A percentile compares a stretch with the other conserved stretches of the same genome.
phyloP scores from a whole-genome alignment of 179 eudicot species.

The Spinacia oleracea region DNA sequence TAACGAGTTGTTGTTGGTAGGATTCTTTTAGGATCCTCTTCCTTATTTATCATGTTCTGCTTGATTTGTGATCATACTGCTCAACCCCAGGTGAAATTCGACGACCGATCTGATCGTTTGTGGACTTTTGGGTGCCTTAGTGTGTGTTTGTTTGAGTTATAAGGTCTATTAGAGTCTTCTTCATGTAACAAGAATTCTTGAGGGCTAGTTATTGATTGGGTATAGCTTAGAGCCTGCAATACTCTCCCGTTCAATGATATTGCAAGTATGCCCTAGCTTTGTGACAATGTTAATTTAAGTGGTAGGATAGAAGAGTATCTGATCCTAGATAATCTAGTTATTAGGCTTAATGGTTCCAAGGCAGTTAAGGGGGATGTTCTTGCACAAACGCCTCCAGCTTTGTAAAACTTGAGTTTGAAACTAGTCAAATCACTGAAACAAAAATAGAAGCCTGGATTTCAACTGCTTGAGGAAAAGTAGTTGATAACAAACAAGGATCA shows the following conservation, averaged over 20 bases:
- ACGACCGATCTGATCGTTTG: no score
- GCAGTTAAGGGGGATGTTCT: background rate
- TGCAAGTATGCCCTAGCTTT: background rate
- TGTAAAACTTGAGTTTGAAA: no score
- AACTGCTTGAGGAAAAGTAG: no score
- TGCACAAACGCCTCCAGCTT: background rate
- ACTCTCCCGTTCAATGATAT: background rate
- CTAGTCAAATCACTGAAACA: background rate
- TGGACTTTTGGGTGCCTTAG: background rate
- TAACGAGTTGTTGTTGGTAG: no score
- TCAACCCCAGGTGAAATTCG: background rate
- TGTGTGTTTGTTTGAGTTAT: background rate
- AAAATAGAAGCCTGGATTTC: background rate
- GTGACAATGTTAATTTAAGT: no score
- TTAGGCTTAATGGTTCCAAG: background rate
- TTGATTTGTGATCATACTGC: no score
- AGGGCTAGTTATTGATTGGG: background rate
- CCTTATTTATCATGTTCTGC: background rate
- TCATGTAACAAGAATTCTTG: background rate
- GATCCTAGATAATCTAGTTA: background rate
- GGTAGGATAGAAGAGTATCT: background rate
- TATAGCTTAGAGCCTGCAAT: background rate
- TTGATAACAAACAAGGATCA: no score
- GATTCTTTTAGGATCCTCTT: background rate
- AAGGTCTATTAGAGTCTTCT: background rate